Evolutionary conservation across 768 basidiomycete genomes (phyloP).

Genomic region (Boletus reticulatus): DNA sequence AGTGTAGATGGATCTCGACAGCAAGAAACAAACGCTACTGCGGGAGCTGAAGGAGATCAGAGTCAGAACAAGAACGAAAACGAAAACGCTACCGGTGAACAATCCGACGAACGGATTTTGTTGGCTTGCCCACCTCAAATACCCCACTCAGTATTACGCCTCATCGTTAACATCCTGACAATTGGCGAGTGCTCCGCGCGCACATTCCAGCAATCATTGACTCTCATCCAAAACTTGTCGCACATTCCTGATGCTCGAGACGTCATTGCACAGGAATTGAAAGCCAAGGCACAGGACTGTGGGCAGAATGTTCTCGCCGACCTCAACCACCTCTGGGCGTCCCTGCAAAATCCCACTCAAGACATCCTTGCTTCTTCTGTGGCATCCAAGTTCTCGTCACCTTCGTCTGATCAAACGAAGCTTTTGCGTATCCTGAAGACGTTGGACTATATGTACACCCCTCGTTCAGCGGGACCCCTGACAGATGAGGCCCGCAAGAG

Average conservation of each 20-base stretch:
- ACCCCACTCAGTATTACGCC: constrained; percentile 77
- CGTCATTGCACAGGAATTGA: constrained; percentile 85
- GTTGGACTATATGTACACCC: constrained; percentile 93
- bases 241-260: constrained; percentile 86
- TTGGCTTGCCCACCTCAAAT: constrained; percentile 79
- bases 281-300: constrained; percentile 82
- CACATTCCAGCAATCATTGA: constrained; percentile 93
- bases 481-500: constrained; percentile 37
- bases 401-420: constrained; percentile 96
- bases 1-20: constrained; percentile 7
- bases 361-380: constrained; percentile 64
- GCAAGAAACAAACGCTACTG: constrained; percentile 16
- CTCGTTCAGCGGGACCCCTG: constrained; percentile 44
- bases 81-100: constrained; percentile 16
- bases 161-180: constrained; percentile 97
- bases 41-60: constrained; percentile 16
- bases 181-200: constrained; percentile 93
- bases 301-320: constrained; percentile 73
- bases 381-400: constrained; percentile 88
- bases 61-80: constrained; percentile 24
- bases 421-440: constrained; percentile 93
- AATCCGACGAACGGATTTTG: constrained; percentile 43
- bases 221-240: constrained; percentile 90
- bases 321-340: constrained; percentile 69
- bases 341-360: constrained; percentile 54